phyloP scores from a whole-genome alignment of 352 stramenopile species.

The Pythium angustatum region DNA sequence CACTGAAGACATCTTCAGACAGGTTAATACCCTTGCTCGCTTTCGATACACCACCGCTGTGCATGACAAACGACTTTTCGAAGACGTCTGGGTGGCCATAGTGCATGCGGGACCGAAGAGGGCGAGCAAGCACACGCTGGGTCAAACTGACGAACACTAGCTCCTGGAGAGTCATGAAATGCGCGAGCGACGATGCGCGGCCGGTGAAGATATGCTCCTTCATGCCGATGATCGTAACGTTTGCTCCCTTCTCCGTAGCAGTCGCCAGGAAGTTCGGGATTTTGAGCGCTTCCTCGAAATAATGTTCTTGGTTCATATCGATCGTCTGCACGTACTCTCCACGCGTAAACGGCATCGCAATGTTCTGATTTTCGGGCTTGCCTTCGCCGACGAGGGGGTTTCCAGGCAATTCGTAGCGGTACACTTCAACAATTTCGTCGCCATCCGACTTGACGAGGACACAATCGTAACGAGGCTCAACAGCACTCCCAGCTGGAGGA shows the following conservation, averaged over 20 bases:
- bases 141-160: constrained; percentile 88
- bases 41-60: constrained; percentile 83
- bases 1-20: constrained; percentile 89
- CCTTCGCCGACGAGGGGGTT: constrained; percentile 84
- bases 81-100: constrained; percentile 90
- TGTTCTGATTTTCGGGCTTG: constrained; percentile 89
- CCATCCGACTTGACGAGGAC: constrained; percentile 83
- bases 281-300: constrained; percentile 89
- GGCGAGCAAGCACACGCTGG: constrained; percentile 77
- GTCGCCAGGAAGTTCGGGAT: constrained; percentile 88
- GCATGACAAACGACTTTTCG: constrained; percentile 88
- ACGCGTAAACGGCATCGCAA: constrained; percentile 82
- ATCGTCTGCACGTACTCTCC: constrained; percentile 90
- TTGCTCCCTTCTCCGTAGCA: constrained; percentile 56
- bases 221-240: constrained; percentile 87
- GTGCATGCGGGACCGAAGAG: constrained; percentile 81
- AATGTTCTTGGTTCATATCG: constrained; percentile 91
- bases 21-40: constrained; percentile 88
- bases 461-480: constrained; percentile 75
- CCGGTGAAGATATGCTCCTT: constrained; percentile 90
- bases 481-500: constrained; percentile 62
- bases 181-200: constrained; percentile 77
- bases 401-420: constrained; percentile 83
- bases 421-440: constrained; percentile 87
- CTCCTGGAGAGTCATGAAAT: constrained; percentile 89